Conservation (phyloP, 1,284 basidiomycete genomes). For the Leccinum subrobustum region DNA sequence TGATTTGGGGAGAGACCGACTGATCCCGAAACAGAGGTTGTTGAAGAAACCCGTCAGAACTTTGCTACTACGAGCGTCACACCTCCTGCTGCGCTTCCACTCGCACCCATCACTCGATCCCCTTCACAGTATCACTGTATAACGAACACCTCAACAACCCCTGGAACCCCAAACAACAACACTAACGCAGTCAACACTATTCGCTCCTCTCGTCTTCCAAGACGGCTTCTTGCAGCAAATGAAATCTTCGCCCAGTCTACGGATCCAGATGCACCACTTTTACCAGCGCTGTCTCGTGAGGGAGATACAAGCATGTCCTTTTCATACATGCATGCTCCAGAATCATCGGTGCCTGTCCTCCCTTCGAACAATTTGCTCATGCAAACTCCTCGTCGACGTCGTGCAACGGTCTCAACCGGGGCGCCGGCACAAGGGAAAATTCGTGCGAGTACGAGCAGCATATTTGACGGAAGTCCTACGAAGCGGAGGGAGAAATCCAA, state of each 20-base stretch:
- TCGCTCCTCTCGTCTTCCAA: constrained; percentile 53
- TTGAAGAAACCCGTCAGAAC: constrained; percentile 70
- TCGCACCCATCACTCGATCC: constrained; percentile 50
- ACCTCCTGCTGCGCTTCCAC: constrained; percentile 58
- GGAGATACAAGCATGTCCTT: constrained; percentile 22
- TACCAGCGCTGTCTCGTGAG: constrained; percentile 30
- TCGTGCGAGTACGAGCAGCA: constrained; percentile 18
- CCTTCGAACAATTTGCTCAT: constrained; percentile 29
- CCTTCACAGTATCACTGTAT: constrained; percentile 37
- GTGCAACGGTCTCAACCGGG: constrained; percentile 63
- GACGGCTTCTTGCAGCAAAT: constrained; percentile 62
- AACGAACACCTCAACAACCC: constrained; percentile 1
- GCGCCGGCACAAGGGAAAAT: constrained; percentile 47
- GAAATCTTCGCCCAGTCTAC: constrained; percentile 60
- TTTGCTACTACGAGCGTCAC: constrained; percentile 52
- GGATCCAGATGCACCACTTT: constrained; percentile 34
- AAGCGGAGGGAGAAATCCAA: constrained; percentile 64
- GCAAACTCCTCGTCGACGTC: constrained; percentile 54
- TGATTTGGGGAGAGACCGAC: background rate
- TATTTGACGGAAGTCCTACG: constrained; percentile 50
- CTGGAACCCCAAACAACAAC: constrained; percentile 3
- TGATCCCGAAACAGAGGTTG: constrained; percentile 52
- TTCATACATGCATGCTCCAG: constrained; percentile 18
- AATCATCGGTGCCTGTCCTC: constrained; percentile 22
- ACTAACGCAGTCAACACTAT: constrained; percentile 25